phyloP scores from a whole-genome alignment of 2,329 filamentous ascomycete species.

The Aspergillus sergii region DNA sequence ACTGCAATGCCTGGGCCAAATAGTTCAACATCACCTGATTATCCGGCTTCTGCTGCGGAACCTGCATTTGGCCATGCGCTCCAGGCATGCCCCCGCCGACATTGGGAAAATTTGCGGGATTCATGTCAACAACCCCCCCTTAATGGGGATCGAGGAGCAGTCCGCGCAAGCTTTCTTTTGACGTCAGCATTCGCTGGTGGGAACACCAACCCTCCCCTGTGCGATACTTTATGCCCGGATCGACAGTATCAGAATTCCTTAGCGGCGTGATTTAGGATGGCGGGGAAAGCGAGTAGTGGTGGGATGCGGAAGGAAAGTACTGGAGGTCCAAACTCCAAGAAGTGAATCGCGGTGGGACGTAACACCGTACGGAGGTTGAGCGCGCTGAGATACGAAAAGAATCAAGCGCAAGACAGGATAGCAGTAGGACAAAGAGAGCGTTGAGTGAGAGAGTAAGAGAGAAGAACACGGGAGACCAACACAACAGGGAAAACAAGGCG shows the following conservation, averaged over 20 bases:
- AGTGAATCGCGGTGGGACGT: slow-evolving; percentile 7
- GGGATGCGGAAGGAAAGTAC: neutral
- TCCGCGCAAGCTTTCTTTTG: slow-evolving; percentile 32
- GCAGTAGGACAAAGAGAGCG: slow-evolving; percentile 1
- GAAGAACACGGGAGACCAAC: slow-evolving; percentile 26
- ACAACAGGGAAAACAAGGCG: slow-evolving; percentile 35
- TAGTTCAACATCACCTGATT: slow-evolving; percentile 40
- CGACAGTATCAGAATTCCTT: neutral
- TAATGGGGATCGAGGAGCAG: slow-evolving; percentile 40
- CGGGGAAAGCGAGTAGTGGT: neutral
- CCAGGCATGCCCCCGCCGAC: slow-evolving; percentile 39
- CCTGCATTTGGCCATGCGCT: slow-evolving; percentile 36
- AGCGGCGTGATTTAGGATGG: neutral
- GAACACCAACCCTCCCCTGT: slow-evolving; percentile 13
- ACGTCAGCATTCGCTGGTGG: slow-evolving; percentile 41
- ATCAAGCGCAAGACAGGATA: slow-evolving; percentile 1
- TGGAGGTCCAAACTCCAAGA: neutral
- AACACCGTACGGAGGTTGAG: neutral
- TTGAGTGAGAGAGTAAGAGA: neutral
- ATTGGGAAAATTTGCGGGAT: slow-evolving; percentile 44
- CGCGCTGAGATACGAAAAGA: neutral
- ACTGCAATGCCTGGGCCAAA: slow-evolving; percentile 43
- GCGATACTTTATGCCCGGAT: slow-evolving; percentile 2
- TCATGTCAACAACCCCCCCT: slow-evolving; percentile 44
- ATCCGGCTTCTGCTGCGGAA: slow-evolving; percentile 29